phyloP scores from a whole-genome alignment of 1,284 basidiomycete species.

The Rhodotorula sp. region DNA sequence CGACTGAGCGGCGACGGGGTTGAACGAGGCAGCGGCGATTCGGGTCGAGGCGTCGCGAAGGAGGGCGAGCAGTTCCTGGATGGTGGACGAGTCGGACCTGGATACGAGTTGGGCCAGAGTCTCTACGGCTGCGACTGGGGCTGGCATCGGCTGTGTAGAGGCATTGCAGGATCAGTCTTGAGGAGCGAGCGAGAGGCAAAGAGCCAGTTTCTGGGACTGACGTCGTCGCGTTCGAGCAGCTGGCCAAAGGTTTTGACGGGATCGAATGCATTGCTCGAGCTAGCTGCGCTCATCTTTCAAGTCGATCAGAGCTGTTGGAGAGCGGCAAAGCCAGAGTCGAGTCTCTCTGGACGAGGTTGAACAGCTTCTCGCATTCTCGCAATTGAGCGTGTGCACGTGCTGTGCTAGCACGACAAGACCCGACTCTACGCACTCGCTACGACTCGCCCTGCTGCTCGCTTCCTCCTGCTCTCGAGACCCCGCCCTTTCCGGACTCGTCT shows the following conservation, averaged over 20 bases:
- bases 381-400: no score
- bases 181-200: no score
- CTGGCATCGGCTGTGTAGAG: constrained; percentile 61
- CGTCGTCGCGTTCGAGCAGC: constrained; percentile 37
- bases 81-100: constrained; percentile 70
- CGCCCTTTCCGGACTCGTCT: no score
- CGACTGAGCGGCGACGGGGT: constrained; percentile 81
- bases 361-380: no score
- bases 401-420: no score
- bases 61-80: constrained; percentile 82
- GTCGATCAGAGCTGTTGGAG: constrained; percentile 1
- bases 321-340: not conserved
- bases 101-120: constrained; percentile 73
- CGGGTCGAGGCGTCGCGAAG: constrained; percentile 70
- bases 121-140: constrained; percentile 82
- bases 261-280: constrained; percentile 17
- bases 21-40: constrained; percentile 64
- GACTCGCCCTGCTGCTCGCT: no score
- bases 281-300: not conserved
- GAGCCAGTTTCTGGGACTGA: constrained; percentile 16
- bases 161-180: not conserved
- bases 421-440: no score
- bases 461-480: no score
- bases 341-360: not conserved
- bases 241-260: constrained; percentile 33